Base-by-base conservation (phyloP, 2,329 filamentous ascomycete species). In the Alternaria infectoria region DNA sequence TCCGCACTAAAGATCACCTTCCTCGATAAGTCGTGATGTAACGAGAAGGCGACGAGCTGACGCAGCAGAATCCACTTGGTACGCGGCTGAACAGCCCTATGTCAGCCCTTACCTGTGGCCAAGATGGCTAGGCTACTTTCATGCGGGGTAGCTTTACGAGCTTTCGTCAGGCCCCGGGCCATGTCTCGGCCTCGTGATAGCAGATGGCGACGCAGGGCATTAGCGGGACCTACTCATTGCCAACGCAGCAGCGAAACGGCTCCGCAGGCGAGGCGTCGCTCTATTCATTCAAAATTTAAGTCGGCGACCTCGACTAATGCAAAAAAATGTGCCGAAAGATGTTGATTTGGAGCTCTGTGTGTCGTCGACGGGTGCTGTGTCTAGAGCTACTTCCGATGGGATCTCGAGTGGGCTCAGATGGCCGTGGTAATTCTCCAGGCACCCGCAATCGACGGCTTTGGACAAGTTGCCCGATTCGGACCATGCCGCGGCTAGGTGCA, bases 401-500 rank as follows among this genome's bases (percentile, higher is more conserved):
- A 40, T 0, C 7, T 36, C 36, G 15, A 40, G 36, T 10, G 6
- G 36, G 36, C 6, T 17, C 36, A 40, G 36, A 17, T 5, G 15
- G 36, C 36, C 36, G 36, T 40, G 36, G 36, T 40, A 40, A 40
- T 17, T 17, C 1, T 40, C 15, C 1, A 17, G n/a, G 2, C 36
- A 40, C 36, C 8, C 36, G 36, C 36, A 40, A 40, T 40, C 36
- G n/a, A 40, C 36, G 9, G 36, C 36, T 40, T 17, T 17, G 1
- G n/a, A 43, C 49, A 36, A 10, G 49, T 52, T 36, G 36, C 36
- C 36, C 36, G 36, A 40, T 40, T 40, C 15, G 8, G 55, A 56
- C 26, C 2, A 43, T 57, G 44, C 58, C 30, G 51, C 30, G 58
- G 43, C 51, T 61, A 61, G 58, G 25, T 32, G 58, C 58, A 61